These are phyloP conservation scores for Naganishia liquefaciens DNA, from an alignment of 1,284 basidiomycete species.

Conservation along the genomic window DNA sequence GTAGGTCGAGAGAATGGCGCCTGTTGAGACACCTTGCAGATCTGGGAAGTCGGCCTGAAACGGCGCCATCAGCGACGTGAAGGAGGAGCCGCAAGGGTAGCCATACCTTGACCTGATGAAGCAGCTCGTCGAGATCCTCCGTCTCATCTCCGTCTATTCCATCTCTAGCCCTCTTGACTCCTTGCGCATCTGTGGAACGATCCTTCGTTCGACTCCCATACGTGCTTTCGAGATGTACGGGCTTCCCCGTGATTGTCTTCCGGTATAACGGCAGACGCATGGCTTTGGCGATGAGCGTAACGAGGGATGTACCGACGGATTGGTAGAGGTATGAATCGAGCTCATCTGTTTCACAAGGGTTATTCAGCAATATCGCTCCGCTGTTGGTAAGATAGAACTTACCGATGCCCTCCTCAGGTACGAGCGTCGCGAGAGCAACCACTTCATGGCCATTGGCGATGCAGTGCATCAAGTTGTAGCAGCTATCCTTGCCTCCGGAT, in stretches of 20 bases:
- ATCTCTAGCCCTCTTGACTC: conserved; percentile 46
- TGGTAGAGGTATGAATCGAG: conserved; percentile 99
- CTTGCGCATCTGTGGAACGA: conserved; percentile 19
- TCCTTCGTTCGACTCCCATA: conserved; percentile 68
- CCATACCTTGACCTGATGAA: conserved; percentile 74
- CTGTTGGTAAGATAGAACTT: conserved; percentile 37
- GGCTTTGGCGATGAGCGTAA: conserved; percentile 81
- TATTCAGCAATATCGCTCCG: conserved; percentile 33
- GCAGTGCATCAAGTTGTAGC: conserved; percentile 93
- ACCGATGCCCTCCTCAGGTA: conserved; percentile 84
- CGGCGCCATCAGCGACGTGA: neutral
- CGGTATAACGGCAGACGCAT: conserved; percentile 85
- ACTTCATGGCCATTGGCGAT: conserved; percentile 82
- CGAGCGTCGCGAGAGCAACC: conserved; percentile 83
- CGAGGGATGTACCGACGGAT: conserved; percentile 93
- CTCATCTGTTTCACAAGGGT: conserved; percentile 68
- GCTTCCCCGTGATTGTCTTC: conserved; percentile 73
- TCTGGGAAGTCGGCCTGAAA: conserved; percentile 75
- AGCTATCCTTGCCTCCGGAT: conserved; percentile 97
- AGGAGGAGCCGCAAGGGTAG: neutral
- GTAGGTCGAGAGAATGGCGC: conserved; percentile 96
- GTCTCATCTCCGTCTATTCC: conserved; percentile 85
- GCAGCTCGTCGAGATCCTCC: conserved; percentile 83
- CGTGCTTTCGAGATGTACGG: conserved; percentile 77
- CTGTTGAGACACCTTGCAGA: conserved; percentile 83